Conservation (phyloP, 2,329 filamentous ascomycete species). For the Hymenoscyphus infarciens region DNA sequence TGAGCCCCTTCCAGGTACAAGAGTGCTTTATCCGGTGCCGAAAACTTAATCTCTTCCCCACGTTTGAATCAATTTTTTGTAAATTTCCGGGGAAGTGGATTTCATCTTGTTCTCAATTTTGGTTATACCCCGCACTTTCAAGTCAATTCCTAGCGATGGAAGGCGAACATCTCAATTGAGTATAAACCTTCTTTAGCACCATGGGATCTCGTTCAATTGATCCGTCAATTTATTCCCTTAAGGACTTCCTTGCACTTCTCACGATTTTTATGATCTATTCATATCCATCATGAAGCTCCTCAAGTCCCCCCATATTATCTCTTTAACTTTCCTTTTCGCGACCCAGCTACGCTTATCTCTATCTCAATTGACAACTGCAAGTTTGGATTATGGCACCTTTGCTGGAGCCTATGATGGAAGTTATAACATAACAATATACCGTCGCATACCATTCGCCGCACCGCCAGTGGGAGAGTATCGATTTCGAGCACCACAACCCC, state of each 20-base stretch:
- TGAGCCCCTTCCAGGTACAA: neutral
- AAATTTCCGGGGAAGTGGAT: neutral
- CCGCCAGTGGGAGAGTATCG: constrained; percentile 55
- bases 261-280: neutral
- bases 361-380: constrained; percentile 36
- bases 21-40: neutral
- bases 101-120: neutral
- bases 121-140: neutral
- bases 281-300: neutral
- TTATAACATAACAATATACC: constrained; percentile 58
- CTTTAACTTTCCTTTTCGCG: neutral
- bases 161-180: no score
- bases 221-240: no score
- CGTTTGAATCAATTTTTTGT: neutral
- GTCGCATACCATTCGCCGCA: constrained; percentile 58
- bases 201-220: no score
- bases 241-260: neutral
- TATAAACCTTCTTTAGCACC: neutral
- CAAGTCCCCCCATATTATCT: neutral
- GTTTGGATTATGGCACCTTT: constrained; percentile 49
- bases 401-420: constrained; percentile 47
- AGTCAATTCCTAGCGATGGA: neutral
- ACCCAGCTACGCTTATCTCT: neutral
- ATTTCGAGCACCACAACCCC: constrained; percentile 59
- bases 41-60: neutral